Conservation (phyloP, 352 stramenopile species). For the Thalassiosira ordinaria region DNA sequence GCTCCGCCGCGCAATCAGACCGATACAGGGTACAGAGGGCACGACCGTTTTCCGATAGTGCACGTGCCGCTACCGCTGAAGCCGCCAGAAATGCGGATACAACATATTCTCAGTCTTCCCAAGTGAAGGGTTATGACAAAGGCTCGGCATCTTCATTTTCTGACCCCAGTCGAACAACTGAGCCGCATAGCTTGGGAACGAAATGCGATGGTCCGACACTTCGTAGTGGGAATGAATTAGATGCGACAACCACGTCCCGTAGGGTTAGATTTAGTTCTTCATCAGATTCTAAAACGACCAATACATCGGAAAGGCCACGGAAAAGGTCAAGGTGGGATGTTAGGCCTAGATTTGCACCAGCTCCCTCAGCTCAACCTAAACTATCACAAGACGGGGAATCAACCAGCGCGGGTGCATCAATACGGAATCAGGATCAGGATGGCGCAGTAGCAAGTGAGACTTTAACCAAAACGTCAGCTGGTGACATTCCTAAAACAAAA, state of each 20-base stretch:
- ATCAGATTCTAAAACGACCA: constrained; percentile 11
- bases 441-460: neutral
- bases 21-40: constrained; percentile 41
- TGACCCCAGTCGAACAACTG: neutral
- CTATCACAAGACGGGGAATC: constrained; percentile 1
- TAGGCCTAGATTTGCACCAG: neutral
- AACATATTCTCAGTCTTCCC: constrained; percentile 10
- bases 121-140: neutral
- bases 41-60: constrained; percentile 49
- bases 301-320: constrained; percentile 6
- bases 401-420: neutral
- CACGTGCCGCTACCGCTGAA: constrained; percentile 15
- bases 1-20: constrained; percentile 42
- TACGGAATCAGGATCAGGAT: constrained; percentile 5
- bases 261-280: constrained; percentile 11
- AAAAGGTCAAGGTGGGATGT: constrained; percentile 17
- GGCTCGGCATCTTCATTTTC: neutral
- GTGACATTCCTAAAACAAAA: no score
- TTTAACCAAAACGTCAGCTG: neutral
- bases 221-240: constrained; percentile 8
- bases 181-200: neutral
- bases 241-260: neutral
- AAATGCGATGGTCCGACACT: neutral
- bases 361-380: neutral
- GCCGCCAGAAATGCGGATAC: constrained; percentile 11